Base-by-base conservation (phyloP, 2,329 filamentous ascomycete genomes). In the Metarhizium rileyi region DNA sequence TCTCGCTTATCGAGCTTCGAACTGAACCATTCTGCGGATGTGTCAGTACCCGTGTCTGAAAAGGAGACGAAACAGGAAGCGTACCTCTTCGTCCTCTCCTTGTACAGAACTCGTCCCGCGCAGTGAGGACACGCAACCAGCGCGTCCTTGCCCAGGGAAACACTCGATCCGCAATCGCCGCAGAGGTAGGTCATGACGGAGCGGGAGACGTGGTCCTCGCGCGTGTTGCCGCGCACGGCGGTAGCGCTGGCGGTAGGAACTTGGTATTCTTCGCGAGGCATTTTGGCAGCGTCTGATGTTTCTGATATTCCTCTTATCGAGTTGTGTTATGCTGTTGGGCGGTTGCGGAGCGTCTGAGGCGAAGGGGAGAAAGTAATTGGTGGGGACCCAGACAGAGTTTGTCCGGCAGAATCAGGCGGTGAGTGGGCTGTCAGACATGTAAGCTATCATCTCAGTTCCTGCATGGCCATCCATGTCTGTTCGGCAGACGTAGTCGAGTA, bases 21-120 rank as follows among this genome's bases (percentile, higher is more conserved):
- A 97, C 72, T 98, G 93, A 47, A 97, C 90, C 90, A 97, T 96
- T 64, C 91, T 95, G 51, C 14, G n/a, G 4, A 30, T 7, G 12
- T 30, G 30, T 40, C 44, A 43, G 46, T 26, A 42, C 14, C 48
- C 10, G 8, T 33, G 35, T 38, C 9, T 20, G 16, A 5, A 7
- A 3, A 20, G 35, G 8, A 3, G 18, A 30, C 28, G 7, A 38
- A 7, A 38, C 3, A 20, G 35, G 1, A 20, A 52, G 72, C 85
- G 70, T 67, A 96, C 93, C 93, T 82, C 77, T 95, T 96, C 42
- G 93, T 98, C 64, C 93, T 75, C 80, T 96, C 88, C 80, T 98
- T 98, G 72, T 97, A 97, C 58, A 98, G 72, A 53, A 98, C 90
- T 57, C 93, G 84, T 63, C 95, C 93, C 7, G 93, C 93, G 68